Conservation (phyloP, 495 filamentous ascomycete genomes). For the Penicillium pulvis region DNA sequence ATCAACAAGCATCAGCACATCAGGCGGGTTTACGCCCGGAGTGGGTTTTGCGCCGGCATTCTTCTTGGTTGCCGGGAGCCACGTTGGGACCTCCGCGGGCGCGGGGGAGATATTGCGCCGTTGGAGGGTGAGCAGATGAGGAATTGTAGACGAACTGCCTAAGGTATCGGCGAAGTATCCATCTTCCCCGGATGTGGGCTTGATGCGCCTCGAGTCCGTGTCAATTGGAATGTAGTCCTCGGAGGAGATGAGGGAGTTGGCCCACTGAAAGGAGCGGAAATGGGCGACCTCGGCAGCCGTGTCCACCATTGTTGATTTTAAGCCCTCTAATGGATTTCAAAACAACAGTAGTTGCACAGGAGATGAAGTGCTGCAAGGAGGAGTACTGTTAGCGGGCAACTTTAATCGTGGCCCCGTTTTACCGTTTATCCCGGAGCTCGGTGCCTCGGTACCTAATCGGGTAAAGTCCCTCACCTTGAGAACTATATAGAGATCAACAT, state of each 20-base stretch:
- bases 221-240: slow-evolving; percentile 35
- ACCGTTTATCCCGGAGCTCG: slow-evolving; percentile 8
- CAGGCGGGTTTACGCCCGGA: slow-evolving; percentile 31
- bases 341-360: neutral
- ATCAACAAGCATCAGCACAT: slow-evolving; percentile 41
- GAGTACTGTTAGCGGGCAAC: neutral
- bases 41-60: slow-evolving; percentile 28
- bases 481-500: neutral
- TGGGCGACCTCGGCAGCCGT: slow-evolving; percentile 23
- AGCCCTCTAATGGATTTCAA: no score
- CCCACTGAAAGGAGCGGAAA: slow-evolving; percentile 28
- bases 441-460: slow-evolving; percentile 18
- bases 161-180: slow-evolving; percentile 41
- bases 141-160: slow-evolving; percentile 40
- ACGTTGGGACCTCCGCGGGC: slow-evolving; percentile 27
- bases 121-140: slow-evolving; percentile 39
- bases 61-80: slow-evolving; percentile 36
- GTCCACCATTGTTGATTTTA: slow-evolving; percentile 20
- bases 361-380: neutral
- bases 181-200: slow-evolving; percentile 44
- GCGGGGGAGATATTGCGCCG: slow-evolving; percentile 29
- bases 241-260: slow-evolving; percentile 33
- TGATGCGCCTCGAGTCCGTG: slow-evolving; percentile 40
- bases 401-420: neutral
- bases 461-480: slow-evolving; percentile 9